A percentile compares a stretch with the other conserved stretches of the same genome.
These are phyloP conservation scores for Phytophthora litchii DNA, from an alignment of 352 stramenopile genomes.

Conservation along the genomic window DNA sequence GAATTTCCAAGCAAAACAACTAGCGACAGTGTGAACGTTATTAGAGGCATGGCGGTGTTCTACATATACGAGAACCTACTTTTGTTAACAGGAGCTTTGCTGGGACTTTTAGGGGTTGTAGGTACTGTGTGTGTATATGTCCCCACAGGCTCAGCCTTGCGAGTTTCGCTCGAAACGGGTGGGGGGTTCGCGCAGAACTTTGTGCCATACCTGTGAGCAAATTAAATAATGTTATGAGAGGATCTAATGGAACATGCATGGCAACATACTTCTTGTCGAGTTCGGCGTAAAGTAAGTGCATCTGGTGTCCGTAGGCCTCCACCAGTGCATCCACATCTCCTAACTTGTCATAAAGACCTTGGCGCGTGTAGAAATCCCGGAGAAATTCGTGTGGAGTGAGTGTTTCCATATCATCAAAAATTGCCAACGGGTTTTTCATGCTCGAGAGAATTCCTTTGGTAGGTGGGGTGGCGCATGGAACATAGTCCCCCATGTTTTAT, in stretches of 20 bases:
- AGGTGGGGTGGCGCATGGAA: slow-evolving; percentile 14
- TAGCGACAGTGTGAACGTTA: slow-evolving; percentile 16
- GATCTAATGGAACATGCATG: neutral
- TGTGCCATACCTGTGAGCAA: slow-evolving; percentile 60
- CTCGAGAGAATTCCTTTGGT: slow-evolving; percentile 51
- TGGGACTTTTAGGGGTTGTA: slow-evolving; percentile 36
- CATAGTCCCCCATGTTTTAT: slow-evolving; percentile 25
- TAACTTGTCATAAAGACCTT: slow-evolving; percentile 66
- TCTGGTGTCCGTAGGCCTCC: slow-evolving; percentile 51
- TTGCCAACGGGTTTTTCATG: slow-evolving; percentile 52
- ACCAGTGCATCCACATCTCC: slow-evolving; percentile 73
- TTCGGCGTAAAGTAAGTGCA: slow-evolving; percentile 61
- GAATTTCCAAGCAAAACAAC: slow-evolving; percentile 87
- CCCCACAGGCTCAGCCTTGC: slow-evolving; percentile 33
- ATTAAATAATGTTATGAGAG: neutral
- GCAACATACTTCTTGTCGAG: slow-evolving; percentile 71
- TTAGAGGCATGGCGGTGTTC: neutral
- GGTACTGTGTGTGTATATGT: slow-evolving; percentile 5
- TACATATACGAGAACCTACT: slow-evolving; percentile 38
- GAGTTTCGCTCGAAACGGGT: slow-evolving; percentile 44
- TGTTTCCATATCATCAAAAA: slow-evolving; percentile 60
- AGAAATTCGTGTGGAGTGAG: slow-evolving; percentile 70
- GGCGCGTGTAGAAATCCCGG: slow-evolving; percentile 75
- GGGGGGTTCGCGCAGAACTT: slow-evolving; percentile 58
- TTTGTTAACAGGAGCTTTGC: slow-evolving; percentile 68